A percentile compares a stretch with the other conserved stretches of the same genome.
phyloP scores from a whole-genome alignment of 306 rosid genomes.

The Pyrus communis region DNA sequence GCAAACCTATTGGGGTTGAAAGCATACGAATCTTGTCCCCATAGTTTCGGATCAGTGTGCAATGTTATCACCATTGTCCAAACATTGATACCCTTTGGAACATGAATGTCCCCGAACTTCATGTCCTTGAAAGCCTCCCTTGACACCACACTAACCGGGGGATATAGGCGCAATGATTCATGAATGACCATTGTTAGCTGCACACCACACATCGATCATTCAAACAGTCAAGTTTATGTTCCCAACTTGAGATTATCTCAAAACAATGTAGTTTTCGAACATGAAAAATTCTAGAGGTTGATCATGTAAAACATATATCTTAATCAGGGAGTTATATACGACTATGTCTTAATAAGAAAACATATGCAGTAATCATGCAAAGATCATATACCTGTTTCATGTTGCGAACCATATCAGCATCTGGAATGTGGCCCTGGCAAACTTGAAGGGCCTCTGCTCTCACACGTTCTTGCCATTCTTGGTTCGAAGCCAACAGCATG shows the following conservation, averaged over 20 bases:
- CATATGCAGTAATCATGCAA: too few relatives aligned
- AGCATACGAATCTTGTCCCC: slow-evolving; percentile 18
- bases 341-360: too few relatives aligned
- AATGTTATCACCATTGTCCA: slow-evolving; percentile 4
- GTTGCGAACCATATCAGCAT: slow-evolving; percentile 30
- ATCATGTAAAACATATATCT: too few relatives aligned
- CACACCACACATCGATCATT: neutral
- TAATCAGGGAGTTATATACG: too few relatives aligned
- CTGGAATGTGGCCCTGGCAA: slow-evolving; percentile 22
- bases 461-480: slow-evolving; percentile 39
- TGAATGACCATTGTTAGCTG: slow-evolving; percentile 26
- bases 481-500: slow-evolving; percentile 42
- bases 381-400: slow-evolving; percentile 33
- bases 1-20: slow-evolving; percentile 21
- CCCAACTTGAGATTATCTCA: too few relatives aligned
- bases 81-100: slow-evolving; percentile 17
- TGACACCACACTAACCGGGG: slow-evolving; percentile 7
- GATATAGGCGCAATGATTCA: slow-evolving; percentile 20
- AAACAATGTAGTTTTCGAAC: too few relatives aligned
- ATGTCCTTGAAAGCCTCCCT: slow-evolving; percentile 21
- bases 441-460: slow-evolving; percentile 27
- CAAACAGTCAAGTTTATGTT: neutral
- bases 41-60: slow-evolving; percentile 10
- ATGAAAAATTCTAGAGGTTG: too few relatives aligned
- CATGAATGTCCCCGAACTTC: slow-evolving; percentile 1